phyloP scores from a whole-genome alignment of 1,139 yeast species.

The Candida tropicalis region DNA sequence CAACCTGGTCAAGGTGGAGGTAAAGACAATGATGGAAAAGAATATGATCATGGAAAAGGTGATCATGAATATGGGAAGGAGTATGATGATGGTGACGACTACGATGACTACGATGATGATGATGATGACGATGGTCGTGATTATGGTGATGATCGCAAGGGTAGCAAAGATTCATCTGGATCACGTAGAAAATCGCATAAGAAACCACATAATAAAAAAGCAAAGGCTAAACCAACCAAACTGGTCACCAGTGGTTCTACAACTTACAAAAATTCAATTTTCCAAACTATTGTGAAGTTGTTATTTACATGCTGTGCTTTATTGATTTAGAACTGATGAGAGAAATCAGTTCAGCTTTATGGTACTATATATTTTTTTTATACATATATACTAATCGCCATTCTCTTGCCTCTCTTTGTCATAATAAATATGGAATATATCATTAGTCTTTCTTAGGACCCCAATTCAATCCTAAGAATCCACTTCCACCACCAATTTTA shows the following conservation, averaged over 20 bases:
- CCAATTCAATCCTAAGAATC: constrained; percentile 84
- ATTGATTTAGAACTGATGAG: background rate
- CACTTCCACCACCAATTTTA: constrained; percentile 38
- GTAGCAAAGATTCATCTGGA: background rate
- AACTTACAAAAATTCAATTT: constrained; percentile 1
- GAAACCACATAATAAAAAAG: background rate
- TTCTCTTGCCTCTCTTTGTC: too few species aligned
- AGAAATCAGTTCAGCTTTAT: background rate
- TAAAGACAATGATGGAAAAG: background rate
- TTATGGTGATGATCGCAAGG: background rate
- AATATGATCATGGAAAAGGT: background rate
- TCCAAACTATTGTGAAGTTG: constrained; percentile 4
- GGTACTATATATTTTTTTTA: background rate
- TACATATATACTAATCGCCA: background rate
- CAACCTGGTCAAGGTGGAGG: background rate
- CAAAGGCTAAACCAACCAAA: background rate
- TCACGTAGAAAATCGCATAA: background rate
- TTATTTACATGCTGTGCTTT: constrained; percentile 6
- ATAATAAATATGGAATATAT: too few species aligned
- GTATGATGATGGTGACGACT: background rate
- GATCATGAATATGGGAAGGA: background rate
- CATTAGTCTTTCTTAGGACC: constrained; percentile 64
- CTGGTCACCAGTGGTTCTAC: constrained; percentile 6
- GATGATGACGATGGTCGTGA: background rate
- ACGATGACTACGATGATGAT: background rate